Evolutionary conservation across 2,329 filamentous ascomycete genomes (phyloP).

Genomic region (Paecilomyces formosus): DNA sequence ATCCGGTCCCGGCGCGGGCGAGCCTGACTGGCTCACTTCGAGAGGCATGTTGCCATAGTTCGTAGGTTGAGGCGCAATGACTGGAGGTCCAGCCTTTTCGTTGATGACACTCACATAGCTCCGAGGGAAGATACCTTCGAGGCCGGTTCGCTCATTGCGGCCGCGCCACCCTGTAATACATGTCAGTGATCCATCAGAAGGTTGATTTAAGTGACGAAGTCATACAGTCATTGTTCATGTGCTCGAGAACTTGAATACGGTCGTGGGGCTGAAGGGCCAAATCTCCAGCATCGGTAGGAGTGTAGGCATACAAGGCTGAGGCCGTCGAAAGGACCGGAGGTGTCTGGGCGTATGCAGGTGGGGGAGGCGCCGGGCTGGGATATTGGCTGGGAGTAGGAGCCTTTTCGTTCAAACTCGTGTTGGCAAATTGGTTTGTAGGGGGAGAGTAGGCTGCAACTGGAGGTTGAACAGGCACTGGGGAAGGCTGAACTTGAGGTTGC

Average conservation of each 20-base stretch:
- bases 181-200: conserved; percentile 7
- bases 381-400: conserved; percentile 29
- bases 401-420: conserved; percentile 35
- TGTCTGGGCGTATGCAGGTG: conserved; percentile 45
- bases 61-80: conserved; percentile 31
- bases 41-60: conserved; percentile 60
- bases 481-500: conserved; percentile 7
- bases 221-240: conserved; percentile 88
- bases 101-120: conserved; percentile 73
- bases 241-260: conserved; percentile 70
- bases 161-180: conserved; percentile 62
- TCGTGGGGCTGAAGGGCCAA: conserved; percentile 75
- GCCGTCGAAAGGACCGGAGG: conserved; percentile 61
- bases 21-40: conserved; percentile 57
- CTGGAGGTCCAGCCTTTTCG: conserved; percentile 44
- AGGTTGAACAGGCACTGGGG: conserved; percentile 17
- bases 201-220: not conserved
- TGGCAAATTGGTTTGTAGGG: conserved; percentile 31
- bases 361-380: conserved; percentile 40
- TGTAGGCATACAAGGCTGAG: conserved; percentile 77
- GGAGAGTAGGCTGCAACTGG: conserved; percentile 28
- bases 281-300: conserved; percentile 71
- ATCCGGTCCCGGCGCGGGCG: conserved; percentile 30
- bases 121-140: conserved; percentile 91
- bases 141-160: conserved; percentile 70